Evolutionary conservation across 768 basidiomycete genomes (phyloP).

Genomic region (Naganishia vaughanmartiniae): DNA sequence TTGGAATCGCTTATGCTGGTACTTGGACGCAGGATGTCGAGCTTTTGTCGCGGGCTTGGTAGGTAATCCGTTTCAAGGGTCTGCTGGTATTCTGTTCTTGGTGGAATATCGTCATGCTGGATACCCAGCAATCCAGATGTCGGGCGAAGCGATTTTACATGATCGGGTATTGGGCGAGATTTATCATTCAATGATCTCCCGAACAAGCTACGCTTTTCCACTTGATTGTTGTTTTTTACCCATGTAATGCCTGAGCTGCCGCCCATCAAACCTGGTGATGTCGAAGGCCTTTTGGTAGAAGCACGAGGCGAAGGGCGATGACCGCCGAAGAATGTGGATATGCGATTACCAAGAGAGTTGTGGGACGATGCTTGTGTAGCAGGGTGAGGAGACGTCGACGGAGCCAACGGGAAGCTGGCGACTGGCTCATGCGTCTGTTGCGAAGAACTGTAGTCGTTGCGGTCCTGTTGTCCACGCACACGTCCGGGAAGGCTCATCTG

Average conservation of each 20-base stretch:
- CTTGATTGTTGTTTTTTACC: background rate
- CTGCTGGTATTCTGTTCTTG: background rate
- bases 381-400: background rate
- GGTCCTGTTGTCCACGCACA: background rate
- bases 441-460: background rate
- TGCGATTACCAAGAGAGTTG: conserved; percentile 14
- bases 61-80: background rate
- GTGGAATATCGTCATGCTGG: background rate
- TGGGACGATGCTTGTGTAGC: background rate
- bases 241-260: background rate
- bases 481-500: background rate
- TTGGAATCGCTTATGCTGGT: background rate
- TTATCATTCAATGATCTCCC: background rate
- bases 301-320: background rate
- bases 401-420: background rate
- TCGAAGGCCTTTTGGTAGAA: background rate
- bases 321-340: conserved; percentile 17
- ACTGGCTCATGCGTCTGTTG: background rate
- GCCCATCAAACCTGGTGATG: conserved; percentile 4
- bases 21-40: background rate
- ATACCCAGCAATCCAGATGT: background rate
- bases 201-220: background rate
- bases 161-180: background rate
- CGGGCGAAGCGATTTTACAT: too few relatives aligned
- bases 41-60: background rate